Base-by-base conservation (phyloP, 2,329 filamentous ascomycete genomes). In the Aspergillus vadensis region DNA sequence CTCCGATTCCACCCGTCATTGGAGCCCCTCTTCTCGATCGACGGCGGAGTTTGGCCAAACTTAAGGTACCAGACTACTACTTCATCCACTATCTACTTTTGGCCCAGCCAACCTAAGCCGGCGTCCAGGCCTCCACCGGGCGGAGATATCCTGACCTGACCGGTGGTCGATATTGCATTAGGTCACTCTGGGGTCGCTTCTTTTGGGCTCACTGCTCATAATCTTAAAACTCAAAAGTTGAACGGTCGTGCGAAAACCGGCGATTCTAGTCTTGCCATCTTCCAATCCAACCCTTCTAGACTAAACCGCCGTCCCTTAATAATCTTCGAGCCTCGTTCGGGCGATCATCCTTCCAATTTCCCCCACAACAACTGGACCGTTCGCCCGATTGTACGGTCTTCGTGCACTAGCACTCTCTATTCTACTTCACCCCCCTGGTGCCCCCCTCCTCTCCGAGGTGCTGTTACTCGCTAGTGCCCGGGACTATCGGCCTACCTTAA, bases 121-220 rank as follows among this genome's bases (percentile, higher is more conserved):
- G 27, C 39, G 52, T 44, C 52, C 15, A 43, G 27, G 30, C 51
- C 36, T 54, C 52, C 52, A 44, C 52, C 38, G 38, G 39, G 53
- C 53, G 53, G 53, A 41, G 53, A 47, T 44, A 19, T 8, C 10
- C 27, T 36, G 53, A 36, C 10, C 27, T 36, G 53, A 36, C 43
- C 53, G 25, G 53, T 55, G 53, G 25, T 55, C 23, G 15, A 55
- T 55, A 47, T 55, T 36, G 41, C 25, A 55, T 55, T 43, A 55
- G 53, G 53, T 55, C 53, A 55, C 53, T 55, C 53, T 41, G 53
- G 53, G 53, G 53, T 55, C 53, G 30, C 39, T 55, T 47, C 53
- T 23, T 23, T 47, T 44, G 39, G 25, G 39, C 8, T 43, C 51
- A 14, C 8, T 15, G 15, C 48, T 17, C 30, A 43, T 19, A 21